These are phyloP conservation scores for Candida suzukii DNA, from an alignment of 805 yeast species.

Conservation along the genomic window DNA sequence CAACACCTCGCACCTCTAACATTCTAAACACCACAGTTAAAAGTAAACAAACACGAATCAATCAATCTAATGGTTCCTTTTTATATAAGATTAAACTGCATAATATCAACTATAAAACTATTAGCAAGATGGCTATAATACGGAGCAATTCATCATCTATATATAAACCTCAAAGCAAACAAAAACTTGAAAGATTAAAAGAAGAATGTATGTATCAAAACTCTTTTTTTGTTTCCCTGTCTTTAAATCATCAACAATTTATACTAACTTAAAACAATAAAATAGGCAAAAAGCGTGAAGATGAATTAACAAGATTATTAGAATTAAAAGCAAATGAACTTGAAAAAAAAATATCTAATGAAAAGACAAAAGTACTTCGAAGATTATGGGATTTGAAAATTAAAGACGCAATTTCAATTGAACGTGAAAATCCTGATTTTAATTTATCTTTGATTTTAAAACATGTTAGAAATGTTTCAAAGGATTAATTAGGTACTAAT, in stretches of 20 bases:
- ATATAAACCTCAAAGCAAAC: no score
- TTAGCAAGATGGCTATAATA: no score
- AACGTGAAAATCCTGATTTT: constrained; percentile 29
- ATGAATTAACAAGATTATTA: constrained; percentile 15
- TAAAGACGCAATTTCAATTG: constrained; percentile 36
- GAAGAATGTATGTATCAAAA: not conserved
- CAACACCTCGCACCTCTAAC: no score
- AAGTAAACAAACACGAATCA: no score
- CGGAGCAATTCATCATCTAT: no score
- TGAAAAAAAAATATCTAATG: constrained; percentile 31
- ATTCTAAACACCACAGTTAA: no score
- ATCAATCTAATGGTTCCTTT: no score
- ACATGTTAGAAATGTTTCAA: constrained; percentile 13
- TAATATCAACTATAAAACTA: no score
- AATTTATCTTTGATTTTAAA: constrained; percentile 25
- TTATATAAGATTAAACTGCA: no score
- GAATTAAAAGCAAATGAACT: constrained; percentile 20
- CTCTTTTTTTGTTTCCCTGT: no score
- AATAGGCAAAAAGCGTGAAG: constrained; percentile 7
- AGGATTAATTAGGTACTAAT: not conserved
- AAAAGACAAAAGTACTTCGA: constrained; percentile 40
- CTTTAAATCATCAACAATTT: no score
- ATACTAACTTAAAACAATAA: no score
- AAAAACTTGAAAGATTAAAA: not conserved
- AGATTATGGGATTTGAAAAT: constrained; percentile 43